phyloP scores from a whole-genome alignment of 768 basidiomycete species.

The Termitomyces sp. region DNA sequence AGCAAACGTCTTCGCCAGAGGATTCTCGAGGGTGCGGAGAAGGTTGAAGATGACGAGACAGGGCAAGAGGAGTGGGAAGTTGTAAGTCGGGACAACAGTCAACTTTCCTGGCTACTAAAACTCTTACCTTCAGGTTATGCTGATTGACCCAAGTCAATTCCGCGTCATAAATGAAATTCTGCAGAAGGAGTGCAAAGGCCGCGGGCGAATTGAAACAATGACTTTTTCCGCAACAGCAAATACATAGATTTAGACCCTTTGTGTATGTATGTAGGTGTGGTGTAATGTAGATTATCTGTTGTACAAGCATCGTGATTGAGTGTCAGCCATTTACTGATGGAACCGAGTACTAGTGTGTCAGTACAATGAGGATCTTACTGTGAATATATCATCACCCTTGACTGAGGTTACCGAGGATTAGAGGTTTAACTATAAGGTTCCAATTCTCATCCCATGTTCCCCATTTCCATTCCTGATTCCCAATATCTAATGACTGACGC shows the following conservation, averaged over 20 bases:
- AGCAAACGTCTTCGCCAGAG: conserved; percentile 65
- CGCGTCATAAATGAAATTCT: conserved; percentile 84
- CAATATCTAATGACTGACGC: conserved; percentile 15
- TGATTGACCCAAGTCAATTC: conserved; percentile 93
- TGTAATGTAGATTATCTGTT: conserved; percentile 2
- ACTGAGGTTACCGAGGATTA: conserved; percentile 31
- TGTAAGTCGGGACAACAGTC: conserved; percentile 42
- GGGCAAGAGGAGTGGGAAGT: conserved; percentile 78
- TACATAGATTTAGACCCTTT: conserved; percentile 8
- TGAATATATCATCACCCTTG: neutral
- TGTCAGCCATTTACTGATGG: neutral
- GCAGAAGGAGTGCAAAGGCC: conserved; percentile 87
- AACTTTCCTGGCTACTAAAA: neutral
- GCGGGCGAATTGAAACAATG: conserved; percentile 81
- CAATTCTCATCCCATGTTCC: conserved; percentile 85
- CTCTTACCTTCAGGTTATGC: conserved; percentile 54
- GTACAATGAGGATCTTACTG: neutral
- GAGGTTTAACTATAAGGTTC: conserved; percentile 59
- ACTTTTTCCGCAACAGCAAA: conserved; percentile 60
- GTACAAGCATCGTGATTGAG: conserved; percentile 3
- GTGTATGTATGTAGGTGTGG: neutral
- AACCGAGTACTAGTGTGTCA: neutral
- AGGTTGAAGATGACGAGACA: conserved; percentile 78
- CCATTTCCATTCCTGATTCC: conserved; percentile 48
- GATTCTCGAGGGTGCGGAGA: conserved; percentile 70